phyloP scores from a whole-genome alignment of 2,329 filamentous ascomycete species.

The Fusarium devonianum region DNA sequence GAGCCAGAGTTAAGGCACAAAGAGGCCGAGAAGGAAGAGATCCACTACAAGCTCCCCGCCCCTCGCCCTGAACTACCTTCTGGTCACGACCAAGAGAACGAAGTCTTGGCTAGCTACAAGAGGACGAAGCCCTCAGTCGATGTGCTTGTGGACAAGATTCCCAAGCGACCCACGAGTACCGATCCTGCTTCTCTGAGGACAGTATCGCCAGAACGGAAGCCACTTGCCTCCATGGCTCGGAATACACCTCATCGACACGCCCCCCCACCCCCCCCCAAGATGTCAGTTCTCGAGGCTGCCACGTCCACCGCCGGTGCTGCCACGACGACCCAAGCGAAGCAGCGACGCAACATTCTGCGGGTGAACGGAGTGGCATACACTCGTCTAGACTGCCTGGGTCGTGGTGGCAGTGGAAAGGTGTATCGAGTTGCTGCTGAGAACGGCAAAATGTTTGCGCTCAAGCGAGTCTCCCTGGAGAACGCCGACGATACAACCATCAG shows the following conservation, averaged over 20 bases:
- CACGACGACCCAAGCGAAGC: conserved; percentile 73
- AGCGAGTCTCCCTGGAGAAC: conserved; percentile 89
- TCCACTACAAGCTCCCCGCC: conserved; percentile 55
- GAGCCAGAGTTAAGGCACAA: conserved; percentile 25
- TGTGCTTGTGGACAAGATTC: conserved; percentile 62
- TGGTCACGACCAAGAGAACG: conserved; percentile 83
- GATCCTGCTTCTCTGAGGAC: conserved; percentile 51
- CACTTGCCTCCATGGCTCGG: conserved; percentile 60
- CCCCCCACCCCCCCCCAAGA: conserved; percentile 87
- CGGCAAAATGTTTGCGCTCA: conserved; percentile 92
- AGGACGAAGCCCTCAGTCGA: conserved; percentile 64
- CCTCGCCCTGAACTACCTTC: conserved; percentile 65
- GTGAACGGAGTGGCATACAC: conserved; percentile 94
- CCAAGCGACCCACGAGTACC: conserved; percentile 57
- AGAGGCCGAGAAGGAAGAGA: conserved; percentile 50
- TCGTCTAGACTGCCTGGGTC: conserved; percentile 86
- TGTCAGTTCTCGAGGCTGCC: conserved; percentile 93
- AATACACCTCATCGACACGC: conserved; percentile 82
- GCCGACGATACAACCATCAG: conserved; percentile 83
- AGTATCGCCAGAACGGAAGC: conserved; percentile 63
- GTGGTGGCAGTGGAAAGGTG: conserved; percentile 92
- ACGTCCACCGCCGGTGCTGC: conserved; percentile 84
- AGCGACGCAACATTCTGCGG: conserved; percentile 81
- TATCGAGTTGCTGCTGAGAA: conserved; percentile 98
- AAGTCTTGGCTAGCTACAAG: conserved; percentile 74